Percentiles rank a stretch among this genome's conserved stretches.
Evolutionary conservation across 108 stramenopile genomes (phyloP).

Genomic region (Cyclotella baltica): DNA sequence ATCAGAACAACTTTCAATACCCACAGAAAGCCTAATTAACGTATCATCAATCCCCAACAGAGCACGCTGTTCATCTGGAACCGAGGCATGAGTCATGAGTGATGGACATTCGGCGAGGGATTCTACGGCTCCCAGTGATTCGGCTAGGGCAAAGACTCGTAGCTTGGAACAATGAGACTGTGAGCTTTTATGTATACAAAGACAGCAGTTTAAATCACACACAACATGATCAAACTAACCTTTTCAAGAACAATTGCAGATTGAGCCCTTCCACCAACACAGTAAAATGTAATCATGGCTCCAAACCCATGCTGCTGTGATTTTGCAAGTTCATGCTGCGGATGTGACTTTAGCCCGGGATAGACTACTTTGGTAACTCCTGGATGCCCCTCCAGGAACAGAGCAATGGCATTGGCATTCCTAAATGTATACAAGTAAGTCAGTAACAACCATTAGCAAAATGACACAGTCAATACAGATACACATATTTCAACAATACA

Average conservation of each 20-base stretch:
- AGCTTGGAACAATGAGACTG: slow-evolving; percentile 19
- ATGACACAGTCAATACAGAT: neutral
- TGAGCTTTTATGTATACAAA: neutral
- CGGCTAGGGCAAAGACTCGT: slow-evolving; percentile 70
- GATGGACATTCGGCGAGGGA: slow-evolving; percentile 76
- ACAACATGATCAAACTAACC: slow-evolving; percentile 32
- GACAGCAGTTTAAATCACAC: neutral
- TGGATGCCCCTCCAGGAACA: slow-evolving; percentile 69
- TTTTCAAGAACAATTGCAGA: slow-evolving; percentile 62
- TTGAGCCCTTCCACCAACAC: slow-evolving; percentile 72
- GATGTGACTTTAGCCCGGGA: slow-evolving; percentile 84
- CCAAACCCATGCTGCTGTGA: slow-evolving; percentile 83
- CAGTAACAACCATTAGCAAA: too few species aligned
- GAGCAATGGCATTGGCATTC: slow-evolving; percentile 83
- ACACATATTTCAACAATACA: neutral
- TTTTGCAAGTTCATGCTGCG: slow-evolving; percentile 84
- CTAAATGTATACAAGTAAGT: slow-evolving; percentile 11
- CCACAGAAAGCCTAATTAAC: slow-evolving; percentile 72
- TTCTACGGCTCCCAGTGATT: slow-evolving; percentile 82
- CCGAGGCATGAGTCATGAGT: slow-evolving; percentile 82
- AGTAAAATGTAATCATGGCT: slow-evolving; percentile 91
- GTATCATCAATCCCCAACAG: slow-evolving; percentile 71
- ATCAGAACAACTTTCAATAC: slow-evolving; percentile 67
- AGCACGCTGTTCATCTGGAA: slow-evolving; percentile 67
- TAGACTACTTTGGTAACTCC: slow-evolving; percentile 76